Evolutionary conservation across 2,329 filamentous ascomycete species (phyloP).

Genomic region (Drechslerella coelobrocha): DNA sequence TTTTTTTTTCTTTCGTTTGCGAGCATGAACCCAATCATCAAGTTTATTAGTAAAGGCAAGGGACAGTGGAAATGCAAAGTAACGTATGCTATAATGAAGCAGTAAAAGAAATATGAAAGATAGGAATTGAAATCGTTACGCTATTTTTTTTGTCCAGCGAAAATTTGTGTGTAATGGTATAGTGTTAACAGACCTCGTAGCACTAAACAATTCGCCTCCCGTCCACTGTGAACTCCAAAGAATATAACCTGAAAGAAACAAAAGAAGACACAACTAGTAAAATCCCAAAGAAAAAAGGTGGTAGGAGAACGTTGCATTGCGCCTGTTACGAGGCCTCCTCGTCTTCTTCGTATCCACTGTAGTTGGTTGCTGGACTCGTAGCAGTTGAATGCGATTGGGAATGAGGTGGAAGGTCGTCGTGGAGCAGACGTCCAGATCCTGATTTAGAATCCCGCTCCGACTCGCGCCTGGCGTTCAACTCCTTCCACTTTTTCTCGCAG

Average conservation of each 20-base stretch:
- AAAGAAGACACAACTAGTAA: background rate
- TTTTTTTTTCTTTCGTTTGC: background rate
- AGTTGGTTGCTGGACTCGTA: constrained; percentile 30
- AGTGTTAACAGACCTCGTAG: constrained; percentile 23
- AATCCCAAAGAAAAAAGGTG: background rate
- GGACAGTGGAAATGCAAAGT: background rate
- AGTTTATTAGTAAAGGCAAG: background rate
- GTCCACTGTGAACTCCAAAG: constrained; percentile 37
- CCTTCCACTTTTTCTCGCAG: constrained; percentile 57
- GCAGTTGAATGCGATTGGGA: constrained; percentile 30
- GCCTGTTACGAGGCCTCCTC: constrained; percentile 17
- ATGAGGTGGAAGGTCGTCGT: constrained; percentile 32
- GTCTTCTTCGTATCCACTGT: constrained; percentile 36
- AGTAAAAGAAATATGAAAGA: background rate
- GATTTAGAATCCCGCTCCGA: constrained; percentile 30
- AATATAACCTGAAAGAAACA: constrained; percentile 9
- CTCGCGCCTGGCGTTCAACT: constrained; percentile 53
- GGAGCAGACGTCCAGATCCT: constrained; percentile 38
- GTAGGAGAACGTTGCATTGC: background rate
- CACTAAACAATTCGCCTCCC: constrained; percentile 16
- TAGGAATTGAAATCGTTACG: background rate
- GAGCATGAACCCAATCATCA: background rate
- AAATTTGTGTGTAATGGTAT: constrained; percentile 27
- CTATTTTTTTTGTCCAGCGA: constrained; percentile 1
- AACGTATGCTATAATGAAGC: background rate